Evolutionary conservation across 352 stramenopile genomes (phyloP).

Genomic region (Phytopythium chamaehyphon): DNA sequence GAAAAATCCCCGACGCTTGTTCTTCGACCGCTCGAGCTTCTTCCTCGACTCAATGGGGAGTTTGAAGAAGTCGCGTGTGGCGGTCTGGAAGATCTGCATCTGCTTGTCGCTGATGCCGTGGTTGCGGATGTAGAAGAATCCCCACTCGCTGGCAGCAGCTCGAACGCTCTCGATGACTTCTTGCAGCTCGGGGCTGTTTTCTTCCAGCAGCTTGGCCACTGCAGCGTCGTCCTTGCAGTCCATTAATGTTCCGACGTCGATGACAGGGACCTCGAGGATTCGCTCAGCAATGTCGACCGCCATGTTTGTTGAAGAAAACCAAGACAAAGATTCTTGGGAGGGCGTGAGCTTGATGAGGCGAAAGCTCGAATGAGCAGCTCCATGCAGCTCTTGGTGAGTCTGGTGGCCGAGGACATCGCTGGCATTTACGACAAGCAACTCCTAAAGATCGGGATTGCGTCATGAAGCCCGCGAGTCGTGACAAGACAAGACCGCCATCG

Average conservation of each 20-base stretch:
- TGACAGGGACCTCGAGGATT: slow-evolving; percentile 24
- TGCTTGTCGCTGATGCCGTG: slow-evolving; percentile 1
- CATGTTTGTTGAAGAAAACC: too few relatives aligned
- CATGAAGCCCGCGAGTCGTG: too few relatives aligned
- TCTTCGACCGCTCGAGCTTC: not conserved
- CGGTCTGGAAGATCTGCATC: not conserved
- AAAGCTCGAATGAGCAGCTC: too few relatives aligned
- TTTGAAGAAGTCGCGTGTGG: slow-evolving; percentile 2
- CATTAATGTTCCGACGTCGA: slow-evolving; percentile 49
- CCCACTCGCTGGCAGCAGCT: slow-evolving; percentile 2
- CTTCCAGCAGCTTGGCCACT: slow-evolving; percentile 16
- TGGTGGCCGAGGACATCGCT: too few relatives aligned
- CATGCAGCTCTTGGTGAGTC: too few relatives aligned
- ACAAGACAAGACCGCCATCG: too few relatives aligned
- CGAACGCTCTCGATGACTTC: slow-evolving; percentile 29
- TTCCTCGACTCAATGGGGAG: not conserved
- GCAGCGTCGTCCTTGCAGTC: slow-evolving; percentile 23
- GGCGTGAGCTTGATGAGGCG: too few relatives aligned
- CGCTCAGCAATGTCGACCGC: too few relatives aligned
- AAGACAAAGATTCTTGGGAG: too few relatives aligned
- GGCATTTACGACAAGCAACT: too few relatives aligned
- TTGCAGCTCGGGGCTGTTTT: slow-evolving; percentile 10
- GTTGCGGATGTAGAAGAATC: slow-evolving; percentile 8
- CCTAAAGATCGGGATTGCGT: too few relatives aligned
- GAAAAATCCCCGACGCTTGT: not conserved